Evolutionary conservation across 257 asterid genomes (phyloP).

Genomic region (Henckelia pumila): DNA sequence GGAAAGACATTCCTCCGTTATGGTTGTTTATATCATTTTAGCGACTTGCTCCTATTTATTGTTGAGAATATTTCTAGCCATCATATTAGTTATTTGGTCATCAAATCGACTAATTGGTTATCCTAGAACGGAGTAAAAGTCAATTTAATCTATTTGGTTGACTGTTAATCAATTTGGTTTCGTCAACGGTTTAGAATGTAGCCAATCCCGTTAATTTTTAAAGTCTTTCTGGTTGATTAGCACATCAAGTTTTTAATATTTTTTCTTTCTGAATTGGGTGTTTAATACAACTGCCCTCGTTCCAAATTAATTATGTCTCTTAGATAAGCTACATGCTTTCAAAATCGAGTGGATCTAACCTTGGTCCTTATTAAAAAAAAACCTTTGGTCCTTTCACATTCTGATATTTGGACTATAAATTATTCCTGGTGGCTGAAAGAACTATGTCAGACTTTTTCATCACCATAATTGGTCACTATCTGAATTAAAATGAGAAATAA

Average conservation of each 20-base stretch:
- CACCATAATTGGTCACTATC: not conserved
- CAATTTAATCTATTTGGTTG: not conserved
- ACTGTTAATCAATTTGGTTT: not conserved
- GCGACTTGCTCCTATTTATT: not conserved
- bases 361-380: too few species aligned
- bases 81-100: conserved; percentile 1
- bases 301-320: not conserved
- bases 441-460: not conserved
- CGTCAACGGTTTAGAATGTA: not conserved
- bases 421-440: not conserved
- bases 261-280: not conserved
- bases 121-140: not conserved
- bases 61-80: not conserved
- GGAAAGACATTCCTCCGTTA: conserved; percentile 11
- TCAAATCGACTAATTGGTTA: conserved; percentile 19
- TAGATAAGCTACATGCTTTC: conserved; percentile 8
- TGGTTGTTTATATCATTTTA: conserved; percentile 3
- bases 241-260: not conserved
- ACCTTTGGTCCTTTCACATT: not conserved
- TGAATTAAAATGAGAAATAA: not conserved
- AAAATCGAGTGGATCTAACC: conserved; percentile 10
- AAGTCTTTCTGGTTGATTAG: too few species aligned
- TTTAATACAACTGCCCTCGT: not conserved
- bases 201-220: not conserved
- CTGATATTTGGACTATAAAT: not conserved